phyloP scores from a whole-genome alignment of 371 early-diverging fungal genomes.

The Apophysomyces trapeziformis region DNA sequence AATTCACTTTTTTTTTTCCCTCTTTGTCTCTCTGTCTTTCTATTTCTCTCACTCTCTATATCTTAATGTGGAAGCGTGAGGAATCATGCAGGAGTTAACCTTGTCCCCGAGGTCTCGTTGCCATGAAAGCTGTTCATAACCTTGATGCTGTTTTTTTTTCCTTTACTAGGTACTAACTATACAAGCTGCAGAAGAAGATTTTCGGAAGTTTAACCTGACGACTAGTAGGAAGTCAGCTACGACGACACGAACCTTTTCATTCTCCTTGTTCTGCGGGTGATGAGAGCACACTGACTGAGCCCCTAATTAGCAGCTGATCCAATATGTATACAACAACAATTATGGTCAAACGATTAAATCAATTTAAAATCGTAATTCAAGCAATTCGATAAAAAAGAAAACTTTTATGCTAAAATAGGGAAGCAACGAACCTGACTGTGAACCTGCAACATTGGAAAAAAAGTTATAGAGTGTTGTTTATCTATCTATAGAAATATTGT shows the following conservation, averaged over 20 bases:
- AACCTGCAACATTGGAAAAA: too few relatives aligned
- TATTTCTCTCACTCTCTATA: neutral
- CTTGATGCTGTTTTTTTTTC: neutral
- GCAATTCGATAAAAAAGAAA: neutral
- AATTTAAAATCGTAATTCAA: neutral
- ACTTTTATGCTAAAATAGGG: neutral
- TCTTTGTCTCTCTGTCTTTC: neutral
- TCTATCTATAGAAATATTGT: too few relatives aligned
- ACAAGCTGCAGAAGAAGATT: neutral
- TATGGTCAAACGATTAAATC: neutral
- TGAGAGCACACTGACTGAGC: neutral
- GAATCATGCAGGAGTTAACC: constrained; percentile 6
- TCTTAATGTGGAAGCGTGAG: neutral
- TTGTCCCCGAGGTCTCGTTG: neutral
- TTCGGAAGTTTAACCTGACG: neutral
- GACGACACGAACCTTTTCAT: neutral
- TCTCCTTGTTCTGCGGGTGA: neutral
- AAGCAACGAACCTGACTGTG: neutral
- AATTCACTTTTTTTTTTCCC: too few relatives aligned
- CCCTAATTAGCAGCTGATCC: neutral
- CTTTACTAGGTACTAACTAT: neutral
- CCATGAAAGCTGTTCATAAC: constrained; percentile 2
- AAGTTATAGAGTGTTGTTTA: too few relatives aligned
- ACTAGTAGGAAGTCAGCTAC: too few relatives aligned
- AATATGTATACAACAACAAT: neutral